A percentile compares a stretch with the other conserved stretches of the same genome.
Evolutionary conservation across 2,329 filamentous ascomycete species (phyloP).

Genomic region (Cadophora sp.): DNA sequence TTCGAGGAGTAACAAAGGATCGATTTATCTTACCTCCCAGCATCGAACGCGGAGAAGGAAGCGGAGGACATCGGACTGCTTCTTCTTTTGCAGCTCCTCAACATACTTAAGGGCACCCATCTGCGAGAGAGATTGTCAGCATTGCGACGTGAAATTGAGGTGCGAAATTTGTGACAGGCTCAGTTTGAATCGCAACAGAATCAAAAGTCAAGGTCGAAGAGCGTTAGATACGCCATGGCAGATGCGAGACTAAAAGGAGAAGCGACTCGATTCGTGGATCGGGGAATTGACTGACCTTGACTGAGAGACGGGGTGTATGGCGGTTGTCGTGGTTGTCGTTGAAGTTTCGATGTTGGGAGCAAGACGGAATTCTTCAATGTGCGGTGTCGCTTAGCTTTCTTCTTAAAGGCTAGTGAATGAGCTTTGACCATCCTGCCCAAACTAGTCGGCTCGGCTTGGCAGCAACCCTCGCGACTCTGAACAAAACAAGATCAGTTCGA

Average conservation of each 20-base stretch:
- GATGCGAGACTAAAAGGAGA: neutral
- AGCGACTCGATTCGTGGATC: neutral
- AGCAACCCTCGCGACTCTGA: neutral
- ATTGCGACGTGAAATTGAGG: neutral
- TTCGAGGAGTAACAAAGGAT: slow-evolving; percentile 44
- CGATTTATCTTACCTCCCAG: slow-evolving; percentile 88
- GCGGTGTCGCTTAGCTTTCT: neutral
- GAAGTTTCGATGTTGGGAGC: slow-evolving; percentile 1
- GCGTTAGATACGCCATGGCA: neutral
- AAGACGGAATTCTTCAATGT: neutral
- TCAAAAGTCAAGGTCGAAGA: neutral
- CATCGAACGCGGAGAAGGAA: slow-evolving; percentile 99
- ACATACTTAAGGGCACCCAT: slow-evolving; percentile 99
- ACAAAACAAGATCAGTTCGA: neutral
- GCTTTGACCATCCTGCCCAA: neutral
- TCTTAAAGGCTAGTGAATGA: neutral
- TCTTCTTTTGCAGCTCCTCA: slow-evolving; percentile 99
- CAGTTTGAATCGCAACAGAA: neutral
- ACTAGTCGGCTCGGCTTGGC: neutral
- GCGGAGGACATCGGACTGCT: slow-evolving; percentile 99
- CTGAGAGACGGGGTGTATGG: slow-evolving; percentile 22
- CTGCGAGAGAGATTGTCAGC: slow-evolving; percentile 18
- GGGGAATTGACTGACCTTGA: slow-evolving; percentile 25
- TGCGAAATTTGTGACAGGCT: neutral
- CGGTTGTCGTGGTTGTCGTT: slow-evolving; percentile 29